Percentiles rank a stretch among this genome's conserved stretches.
Conservation (phyloP, 1,284 basidiomycete species). For the Coniferiporia weirii region DNA sequence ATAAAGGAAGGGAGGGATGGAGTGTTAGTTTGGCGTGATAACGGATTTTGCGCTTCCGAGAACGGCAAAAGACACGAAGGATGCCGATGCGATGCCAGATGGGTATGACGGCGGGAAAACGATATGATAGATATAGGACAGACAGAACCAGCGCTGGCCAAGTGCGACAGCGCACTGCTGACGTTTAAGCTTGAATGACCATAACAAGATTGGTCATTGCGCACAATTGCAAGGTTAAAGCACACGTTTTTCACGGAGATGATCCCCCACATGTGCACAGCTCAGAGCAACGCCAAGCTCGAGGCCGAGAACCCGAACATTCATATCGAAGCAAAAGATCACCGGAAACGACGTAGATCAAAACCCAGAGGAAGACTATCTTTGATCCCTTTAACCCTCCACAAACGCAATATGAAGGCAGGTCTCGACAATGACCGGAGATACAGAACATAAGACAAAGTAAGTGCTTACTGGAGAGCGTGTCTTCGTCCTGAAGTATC, state of each 20-base stretch:
- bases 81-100: no score
- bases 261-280: conserved; percentile 10
- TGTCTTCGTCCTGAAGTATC: conserved; percentile 80
- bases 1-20: neutral
- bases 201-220: conserved; percentile 6
- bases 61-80: no score
- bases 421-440: neutral
- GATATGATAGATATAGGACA: no score
- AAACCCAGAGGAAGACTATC: neutral
- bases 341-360: neutral
- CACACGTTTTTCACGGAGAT: neutral
- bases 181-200: neutral
- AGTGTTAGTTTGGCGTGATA: neutral
- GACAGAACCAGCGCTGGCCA: no score
- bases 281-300: neutral
- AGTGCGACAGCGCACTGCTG: no score
- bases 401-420: neutral
- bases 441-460: neutral
- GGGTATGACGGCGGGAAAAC: no score
- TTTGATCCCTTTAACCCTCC: no score
- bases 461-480: conserved; percentile 47
- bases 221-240: neutral
- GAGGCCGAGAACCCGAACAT: neutral
- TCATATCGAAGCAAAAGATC: neutral
- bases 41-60: neutral